Evolutionary conservation across 164 flowering plant genomes (phyloP).

Genomic region (Chloranthus sessilifolius): DNA sequence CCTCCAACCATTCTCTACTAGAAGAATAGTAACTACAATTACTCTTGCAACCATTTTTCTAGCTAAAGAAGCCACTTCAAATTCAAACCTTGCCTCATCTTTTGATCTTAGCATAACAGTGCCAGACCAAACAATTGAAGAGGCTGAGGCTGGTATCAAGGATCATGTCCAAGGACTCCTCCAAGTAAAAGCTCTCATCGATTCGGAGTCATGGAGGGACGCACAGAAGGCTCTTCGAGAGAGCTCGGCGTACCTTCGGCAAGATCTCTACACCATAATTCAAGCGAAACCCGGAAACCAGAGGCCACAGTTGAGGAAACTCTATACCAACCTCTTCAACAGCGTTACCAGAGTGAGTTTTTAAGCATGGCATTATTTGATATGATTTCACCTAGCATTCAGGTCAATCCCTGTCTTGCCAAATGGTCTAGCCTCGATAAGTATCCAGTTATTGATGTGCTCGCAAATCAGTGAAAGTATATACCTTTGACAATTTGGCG

Average conservation of each 20-base stretch:
- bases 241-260: constrained; percentile 46
- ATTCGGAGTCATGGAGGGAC: constrained; percentile 48
- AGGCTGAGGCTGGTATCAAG: constrained; percentile 43
- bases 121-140: constrained; percentile 60
- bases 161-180: constrained; percentile 39
- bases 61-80: constrained; percentile 13
- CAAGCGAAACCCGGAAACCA: constrained; percentile 51
- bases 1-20: constrained; percentile 4
- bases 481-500: too few relatives aligned
- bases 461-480: too few relatives aligned
- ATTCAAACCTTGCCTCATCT: constrained; percentile 17
- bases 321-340: constrained; percentile 62
- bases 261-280: constrained; percentile 68
- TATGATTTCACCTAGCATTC: too few relatives aligned
- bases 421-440: too few relatives aligned
- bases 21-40: constrained; percentile 7
- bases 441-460: too few relatives aligned
- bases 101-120: constrained; percentile 47
- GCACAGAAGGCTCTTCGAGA: constrained; percentile 51
- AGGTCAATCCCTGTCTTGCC: too few relatives aligned
- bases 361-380: too few relatives aligned
- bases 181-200: constrained; percentile 38
- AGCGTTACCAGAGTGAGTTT: constrained; percentile 38
- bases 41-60: constrained; percentile 14
- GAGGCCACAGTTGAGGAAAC: constrained; percentile 58